Evolutionary conservation across 192 early-diverging fungal genomes (phyloP).

Genomic region (Coemansia sp.): DNA sequence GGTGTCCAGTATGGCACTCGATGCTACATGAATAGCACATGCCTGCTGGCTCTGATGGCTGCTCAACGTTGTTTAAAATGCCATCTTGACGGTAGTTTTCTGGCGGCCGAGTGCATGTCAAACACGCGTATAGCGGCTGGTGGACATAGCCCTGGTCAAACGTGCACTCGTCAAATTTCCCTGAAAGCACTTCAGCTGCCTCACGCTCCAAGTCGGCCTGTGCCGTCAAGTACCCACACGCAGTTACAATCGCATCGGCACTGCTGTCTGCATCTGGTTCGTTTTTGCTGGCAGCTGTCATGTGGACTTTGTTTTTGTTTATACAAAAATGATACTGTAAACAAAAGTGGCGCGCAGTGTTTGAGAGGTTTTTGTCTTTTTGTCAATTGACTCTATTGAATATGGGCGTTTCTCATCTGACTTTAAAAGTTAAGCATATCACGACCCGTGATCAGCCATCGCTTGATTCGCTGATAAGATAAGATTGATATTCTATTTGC

Average conservation of each 20-base stretch:
- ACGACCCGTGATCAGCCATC: background rate
- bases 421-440: no score
- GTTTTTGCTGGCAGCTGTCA: constrained; percentile 1
- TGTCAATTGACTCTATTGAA: background rate
- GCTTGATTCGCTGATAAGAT: constrained; percentile 6
- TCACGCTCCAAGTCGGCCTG: constrained; percentile 53
- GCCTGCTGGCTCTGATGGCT: constrained; percentile 46
- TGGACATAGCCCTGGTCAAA: constrained; percentile 71
- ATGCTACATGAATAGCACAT: constrained; percentile 81
- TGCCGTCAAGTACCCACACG: constrained; percentile 23
- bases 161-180: constrained; percentile 74
- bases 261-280: background rate
- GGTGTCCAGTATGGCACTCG: constrained; percentile 71
- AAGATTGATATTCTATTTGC: background rate
- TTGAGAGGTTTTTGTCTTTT: background rate
- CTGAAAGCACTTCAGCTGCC: constrained; percentile 59
- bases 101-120: constrained; percentile 63
- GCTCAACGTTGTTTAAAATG: background rate
- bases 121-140: constrained; percentile 80
- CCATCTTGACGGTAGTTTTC: constrained; percentile 14
- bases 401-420: no score
- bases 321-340: background rate
- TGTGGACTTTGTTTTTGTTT: background rate
- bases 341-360: no score
- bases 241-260: constrained; percentile 29